A percentile compares a stretch with the other conserved stretches of the same genome.
phyloP scores from a whole-genome alignment of 169 alveolate genomes.

The Toxoplasma gondii region DNA sequence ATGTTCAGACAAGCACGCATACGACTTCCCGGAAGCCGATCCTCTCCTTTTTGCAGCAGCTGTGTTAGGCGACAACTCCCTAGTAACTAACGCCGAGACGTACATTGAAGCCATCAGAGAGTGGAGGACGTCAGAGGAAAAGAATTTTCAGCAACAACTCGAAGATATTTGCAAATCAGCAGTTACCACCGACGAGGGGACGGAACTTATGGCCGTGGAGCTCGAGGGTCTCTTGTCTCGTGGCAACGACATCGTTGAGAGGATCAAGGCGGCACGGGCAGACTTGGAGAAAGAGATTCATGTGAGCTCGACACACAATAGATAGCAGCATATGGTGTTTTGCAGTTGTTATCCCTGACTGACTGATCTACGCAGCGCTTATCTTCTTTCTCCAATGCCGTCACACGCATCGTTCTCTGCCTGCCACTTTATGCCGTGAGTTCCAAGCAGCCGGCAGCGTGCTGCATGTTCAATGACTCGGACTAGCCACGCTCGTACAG shows the following conservation, averaged over 20 bases:
- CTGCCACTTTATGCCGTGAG: too few species aligned
- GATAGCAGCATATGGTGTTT: too few species aligned
- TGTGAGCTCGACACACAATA: not conserved
- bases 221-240: conserved; percentile 12
- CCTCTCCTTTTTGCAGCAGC: not conserved
- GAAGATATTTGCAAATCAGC: not conserved
- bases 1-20: not conserved
- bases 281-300: not conserved
- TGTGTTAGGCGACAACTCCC: too few species aligned
- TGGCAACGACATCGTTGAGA: not conserved
- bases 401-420: too few species aligned
- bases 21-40: not conserved
- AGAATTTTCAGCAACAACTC: not conserved
- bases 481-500: too few species aligned
- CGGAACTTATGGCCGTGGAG: not conserved
- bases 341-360: too few species aligned
- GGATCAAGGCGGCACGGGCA: not conserved
- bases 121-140: not conserved
- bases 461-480: too few species aligned
- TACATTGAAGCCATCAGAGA: not conserved
- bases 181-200: not conserved
- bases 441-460: too few species aligned
- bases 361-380: too few species aligned
- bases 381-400: too few species aligned
- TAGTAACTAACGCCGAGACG: not conserved